Evolutionary conservation across 495 filamentous ascomycete genomes (phyloP).

Genomic region (Parachaetomium inaequale): DNA sequence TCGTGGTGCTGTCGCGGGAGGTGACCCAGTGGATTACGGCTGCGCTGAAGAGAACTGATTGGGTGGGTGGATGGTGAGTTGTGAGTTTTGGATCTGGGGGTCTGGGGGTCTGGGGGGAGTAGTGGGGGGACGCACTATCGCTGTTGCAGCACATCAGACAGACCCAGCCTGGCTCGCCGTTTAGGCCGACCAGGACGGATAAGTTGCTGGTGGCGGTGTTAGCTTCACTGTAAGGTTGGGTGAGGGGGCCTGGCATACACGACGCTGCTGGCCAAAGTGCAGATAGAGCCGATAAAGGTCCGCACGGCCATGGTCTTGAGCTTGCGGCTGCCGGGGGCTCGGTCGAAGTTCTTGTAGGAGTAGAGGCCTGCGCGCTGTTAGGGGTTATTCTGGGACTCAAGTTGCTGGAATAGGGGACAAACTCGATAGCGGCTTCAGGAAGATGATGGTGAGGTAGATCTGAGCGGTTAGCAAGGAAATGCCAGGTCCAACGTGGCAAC

Average conservation of each 20-base stretch:
- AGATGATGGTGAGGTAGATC: conserved; percentile 51
- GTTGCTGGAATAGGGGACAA: conserved; percentile 15
- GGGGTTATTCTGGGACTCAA: background rate
- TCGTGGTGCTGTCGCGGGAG: conserved; percentile 39
- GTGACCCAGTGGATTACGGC: conserved; percentile 55
- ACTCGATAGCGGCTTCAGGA: conserved; percentile 48
- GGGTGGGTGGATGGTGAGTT: background rate
- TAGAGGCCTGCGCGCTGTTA: conserved; percentile 33
- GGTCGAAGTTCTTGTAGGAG: conserved; percentile 37
- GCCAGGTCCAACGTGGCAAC: background rate
- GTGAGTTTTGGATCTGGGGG: background rate
- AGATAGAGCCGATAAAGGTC: conserved; percentile 49
- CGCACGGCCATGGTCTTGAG: conserved; percentile 42
- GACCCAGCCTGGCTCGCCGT: conserved; percentile 55
- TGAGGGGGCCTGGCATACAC: conserved; percentile 31
- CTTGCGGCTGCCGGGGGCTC: conserved; percentile 32
- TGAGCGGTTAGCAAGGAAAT: conserved; percentile 18
- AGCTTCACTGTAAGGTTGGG: background rate
- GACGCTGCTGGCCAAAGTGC: conserved; percentile 47
- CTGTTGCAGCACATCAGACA: conserved; percentile 56
- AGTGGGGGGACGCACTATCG: conserved; percentile 37
- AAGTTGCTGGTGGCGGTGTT: conserved; percentile 42
- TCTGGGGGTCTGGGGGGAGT: background rate
- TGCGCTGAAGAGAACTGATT: conserved; percentile 49
- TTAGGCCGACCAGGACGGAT: conserved; percentile 46